phyloP scores from a whole-genome alignment of 2,329 filamentous ascomycete genomes.

The Lachnellula occidentalis region DNA sequence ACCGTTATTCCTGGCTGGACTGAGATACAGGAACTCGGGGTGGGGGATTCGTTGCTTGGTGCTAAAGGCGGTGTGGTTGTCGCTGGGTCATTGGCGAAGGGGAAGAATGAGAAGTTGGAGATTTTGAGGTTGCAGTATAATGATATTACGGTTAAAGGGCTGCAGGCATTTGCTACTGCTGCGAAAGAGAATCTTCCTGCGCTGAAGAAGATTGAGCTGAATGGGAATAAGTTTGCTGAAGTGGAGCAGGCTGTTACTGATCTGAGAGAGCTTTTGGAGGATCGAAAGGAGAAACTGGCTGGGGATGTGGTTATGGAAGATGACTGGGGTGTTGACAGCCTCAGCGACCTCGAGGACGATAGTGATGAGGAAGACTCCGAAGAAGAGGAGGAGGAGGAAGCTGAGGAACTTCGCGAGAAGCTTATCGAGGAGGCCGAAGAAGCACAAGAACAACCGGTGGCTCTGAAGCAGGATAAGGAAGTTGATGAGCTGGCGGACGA shows the following conservation, averaged over 20 bases:
- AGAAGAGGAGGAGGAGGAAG: constrained; percentile 52
- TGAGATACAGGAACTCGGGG: constrained; percentile 72
- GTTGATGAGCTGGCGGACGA: constrained; percentile 76
- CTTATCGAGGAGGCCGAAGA: constrained; percentile 63
- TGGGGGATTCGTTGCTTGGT: constrained; percentile 82
- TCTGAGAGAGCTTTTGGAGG: constrained; percentile 66
- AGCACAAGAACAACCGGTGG: constrained; percentile 68
- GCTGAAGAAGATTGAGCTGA: constrained; percentile 82
- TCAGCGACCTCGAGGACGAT: constrained; percentile 74
- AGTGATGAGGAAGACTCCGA: constrained; percentile 66
- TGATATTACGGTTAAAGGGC: constrained; percentile 74
- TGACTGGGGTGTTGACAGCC: constrained; percentile 77
- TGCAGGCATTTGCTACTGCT: constrained; percentile 66
- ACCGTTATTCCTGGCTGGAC: constrained; percentile 70
- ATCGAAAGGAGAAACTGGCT: constrained; percentile 68
- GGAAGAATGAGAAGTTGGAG: constrained; percentile 74
- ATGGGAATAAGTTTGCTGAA: constrained; percentile 91
- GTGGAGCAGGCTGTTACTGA: constrained; percentile 68
- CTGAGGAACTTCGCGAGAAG: constrained; percentile 64
- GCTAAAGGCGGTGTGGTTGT: constrained; percentile 71
- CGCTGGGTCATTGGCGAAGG: constrained; percentile 65
- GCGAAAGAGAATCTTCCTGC: constrained; percentile 64
- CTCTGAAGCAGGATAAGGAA: constrained; percentile 64
- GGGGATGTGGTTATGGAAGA: constrained; percentile 67
- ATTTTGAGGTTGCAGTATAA: constrained; percentile 86